Evolutionary conservation across 2,329 filamentous ascomycete genomes (phyloP), one percentile per base, ranked within the genome.

Genomic region (Colletotrichum sp.): DNA sequence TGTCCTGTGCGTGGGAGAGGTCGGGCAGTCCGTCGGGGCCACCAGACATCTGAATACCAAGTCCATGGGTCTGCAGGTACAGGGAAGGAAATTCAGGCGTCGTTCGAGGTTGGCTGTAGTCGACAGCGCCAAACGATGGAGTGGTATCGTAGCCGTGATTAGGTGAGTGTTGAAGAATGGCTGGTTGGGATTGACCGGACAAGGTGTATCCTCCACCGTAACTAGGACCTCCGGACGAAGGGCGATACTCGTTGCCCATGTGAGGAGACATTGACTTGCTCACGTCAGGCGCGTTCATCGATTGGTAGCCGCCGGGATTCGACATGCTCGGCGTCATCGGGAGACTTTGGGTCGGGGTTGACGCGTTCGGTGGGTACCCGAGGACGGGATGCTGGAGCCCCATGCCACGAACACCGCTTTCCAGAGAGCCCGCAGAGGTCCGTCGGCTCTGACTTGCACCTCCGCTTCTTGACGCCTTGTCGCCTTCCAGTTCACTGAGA

Each of bases 1-100:
- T 81, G 32, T 88, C 87, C 39, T 83, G 83, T 80, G 73, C 63
- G 52, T 76, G 76, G 8, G 76, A 76, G 12, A 78, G 72, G 36
- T 78, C 76, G n/a, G 77, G 75, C 36, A 64, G 61, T 19, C 49
- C 75, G 32, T 78, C 74, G 5, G 69, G 34, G 44, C 44, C 44
- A 15, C 27, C 72, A 19, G 75, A 55, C 16, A 67, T 64, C n/a
- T 72, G 76, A 15, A 77, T 64, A n/a, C 65, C 64, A 16, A 78
- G 71, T 25, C 72, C 77, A 32, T 72, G 36, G 19, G 72, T 77
- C 44, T 76, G 72, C 8, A 77, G 72, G 62, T 69, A 76, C 39
- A 78, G 49, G 8, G 76, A 39, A 19, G 76, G 57, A 22, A 61
- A 78, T 12, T 65, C 59, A 16, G 77, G 75, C 19, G 69, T 78